These are phyloP conservation scores for Capsicum baccatum DNA, from an alignment of 257 asterid genomes.

Conservation along the genomic window DNA sequence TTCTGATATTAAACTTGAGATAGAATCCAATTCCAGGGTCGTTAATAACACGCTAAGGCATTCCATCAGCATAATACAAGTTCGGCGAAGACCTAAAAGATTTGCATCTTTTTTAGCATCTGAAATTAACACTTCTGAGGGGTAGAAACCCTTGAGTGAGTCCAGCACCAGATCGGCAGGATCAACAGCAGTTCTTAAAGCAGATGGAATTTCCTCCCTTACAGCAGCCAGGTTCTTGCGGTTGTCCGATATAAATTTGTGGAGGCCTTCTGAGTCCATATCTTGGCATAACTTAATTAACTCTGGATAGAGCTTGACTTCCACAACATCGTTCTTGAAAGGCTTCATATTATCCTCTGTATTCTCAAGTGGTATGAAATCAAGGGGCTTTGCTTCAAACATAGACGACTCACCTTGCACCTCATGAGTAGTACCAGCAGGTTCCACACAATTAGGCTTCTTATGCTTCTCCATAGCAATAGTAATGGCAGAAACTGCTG, in stretches of 20 bases:
- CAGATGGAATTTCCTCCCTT: constrained; percentile 87
- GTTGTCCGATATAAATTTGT: constrained; percentile 92
- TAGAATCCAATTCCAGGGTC: constrained; percentile 51
- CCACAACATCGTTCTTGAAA: constrained; percentile 43
- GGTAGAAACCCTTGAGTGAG: constrained; percentile 89
- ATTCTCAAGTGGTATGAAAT: constrained; percentile 47
- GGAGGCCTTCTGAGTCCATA: constrained; percentile 89
- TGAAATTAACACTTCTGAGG: constrained; percentile 51
- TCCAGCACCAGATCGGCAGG: constrained; percentile 84
- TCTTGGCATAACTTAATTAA: constrained; percentile 80
- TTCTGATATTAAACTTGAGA: constrained; percentile 55
- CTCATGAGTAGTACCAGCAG: constrained; percentile 39
- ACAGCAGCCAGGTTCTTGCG: constrained; percentile 84
- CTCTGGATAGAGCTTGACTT: constrained; percentile 77
- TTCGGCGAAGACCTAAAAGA: constrained; percentile 88
- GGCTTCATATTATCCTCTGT: constrained; percentile 40
- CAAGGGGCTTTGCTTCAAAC: constrained; percentile 48
- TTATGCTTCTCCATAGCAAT: constrained; percentile 59
- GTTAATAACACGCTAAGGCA: constrained; percentile 71
- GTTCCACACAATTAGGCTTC: constrained; percentile 49
- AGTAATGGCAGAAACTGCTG: constrained; percentile 85
- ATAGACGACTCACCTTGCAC: constrained; percentile 50
- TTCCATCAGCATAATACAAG: constrained; percentile 97
- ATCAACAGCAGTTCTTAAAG: constrained; percentile 73
- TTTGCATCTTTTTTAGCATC: constrained; percentile 86